These are phyloP conservation scores for Casuarina equisetifolia DNA, from an alignment of 306 rosid species.

Conservation along the genomic window DNA sequence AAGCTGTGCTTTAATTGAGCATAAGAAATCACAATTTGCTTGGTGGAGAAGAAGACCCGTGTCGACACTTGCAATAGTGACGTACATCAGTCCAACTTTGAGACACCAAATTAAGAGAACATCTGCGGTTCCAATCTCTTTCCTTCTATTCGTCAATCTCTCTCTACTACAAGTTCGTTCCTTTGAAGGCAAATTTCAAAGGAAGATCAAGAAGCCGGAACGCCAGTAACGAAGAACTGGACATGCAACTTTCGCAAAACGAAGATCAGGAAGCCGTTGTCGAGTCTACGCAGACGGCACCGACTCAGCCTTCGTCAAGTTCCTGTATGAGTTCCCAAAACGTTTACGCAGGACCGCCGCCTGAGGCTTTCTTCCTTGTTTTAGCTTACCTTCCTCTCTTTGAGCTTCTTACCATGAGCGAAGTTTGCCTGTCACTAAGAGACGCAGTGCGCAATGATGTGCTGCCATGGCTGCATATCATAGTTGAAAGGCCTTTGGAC, in stretches of 20 bases:
- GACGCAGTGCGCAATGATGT: constrained; percentile 62
- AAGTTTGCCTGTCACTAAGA: constrained; percentile 56
- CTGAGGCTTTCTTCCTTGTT: constrained; percentile 57
- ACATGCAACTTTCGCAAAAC: constrained; percentile 29
- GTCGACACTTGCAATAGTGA: not conserved
- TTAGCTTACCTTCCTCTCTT: constrained; percentile 57
- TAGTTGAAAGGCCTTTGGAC: constrained; percentile 57
- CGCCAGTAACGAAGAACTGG: not conserved
- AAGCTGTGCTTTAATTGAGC: not conserved
- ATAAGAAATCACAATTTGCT: not conserved
- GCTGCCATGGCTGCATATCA: constrained; percentile 60
- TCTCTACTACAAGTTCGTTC: too few relatives aligned
- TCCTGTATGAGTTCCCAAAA: constrained; percentile 8
- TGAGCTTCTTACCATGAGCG: constrained; percentile 62
- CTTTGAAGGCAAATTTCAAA: too few relatives aligned
- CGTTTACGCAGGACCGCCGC: constrained; percentile 39
- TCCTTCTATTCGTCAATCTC: not conserved
- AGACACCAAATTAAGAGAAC: not conserved
- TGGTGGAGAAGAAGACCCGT: not conserved
- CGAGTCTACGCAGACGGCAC: constrained; percentile 4
- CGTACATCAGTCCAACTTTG: not conserved
- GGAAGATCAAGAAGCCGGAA: too few relatives aligned
- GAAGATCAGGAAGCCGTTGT: constrained; percentile 20
- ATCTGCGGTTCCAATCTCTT: not conserved
- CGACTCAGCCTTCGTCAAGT: constrained; percentile 7